phyloP scores from a whole-genome alignment of 1,139 yeast species.

The Geotrichum histeridarum region DNA sequence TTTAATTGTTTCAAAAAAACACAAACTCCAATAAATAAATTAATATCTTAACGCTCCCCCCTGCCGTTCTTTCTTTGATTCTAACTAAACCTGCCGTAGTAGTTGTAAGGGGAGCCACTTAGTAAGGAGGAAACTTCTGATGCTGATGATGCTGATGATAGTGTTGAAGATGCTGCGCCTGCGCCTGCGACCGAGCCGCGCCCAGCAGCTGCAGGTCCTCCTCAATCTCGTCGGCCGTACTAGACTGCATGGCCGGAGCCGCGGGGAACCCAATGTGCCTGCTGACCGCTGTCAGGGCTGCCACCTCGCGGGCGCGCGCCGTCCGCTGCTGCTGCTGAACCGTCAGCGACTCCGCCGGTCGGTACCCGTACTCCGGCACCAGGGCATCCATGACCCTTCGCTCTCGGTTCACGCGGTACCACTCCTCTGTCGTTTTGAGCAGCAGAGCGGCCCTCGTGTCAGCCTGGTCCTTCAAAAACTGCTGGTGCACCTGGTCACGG shows the following conservation, averaged over 20 bases:
- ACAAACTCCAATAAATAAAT: neutral
- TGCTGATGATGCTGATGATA: neutral
- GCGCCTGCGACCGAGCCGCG: neutral
- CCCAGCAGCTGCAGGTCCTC: constrained; percentile 27
- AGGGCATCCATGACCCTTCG: constrained; percentile 77
- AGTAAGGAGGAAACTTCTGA: neutral
- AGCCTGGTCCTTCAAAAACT: constrained; percentile 62
- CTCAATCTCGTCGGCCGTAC: constrained; percentile 37
- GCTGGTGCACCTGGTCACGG: constrained; percentile 79
- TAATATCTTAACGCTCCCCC: neutral
- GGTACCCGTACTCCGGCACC: constrained; percentile 46
- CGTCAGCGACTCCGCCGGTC: constrained; percentile 32
- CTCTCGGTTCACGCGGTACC: constrained; percentile 92
- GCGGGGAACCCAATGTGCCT: constrained; percentile 61
- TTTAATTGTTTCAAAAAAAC: neutral
- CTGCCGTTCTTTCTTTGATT: neutral
- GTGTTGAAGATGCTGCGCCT: neutral
- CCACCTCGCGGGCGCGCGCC: constrained; percentile 51
- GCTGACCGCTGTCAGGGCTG: constrained; percentile 52
- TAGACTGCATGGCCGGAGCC: constrained; percentile 49
- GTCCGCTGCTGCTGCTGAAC: constrained; percentile 53
- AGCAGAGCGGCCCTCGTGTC: constrained; percentile 66
- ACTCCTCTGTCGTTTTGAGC: constrained; percentile 69
- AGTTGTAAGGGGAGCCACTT: neutral
- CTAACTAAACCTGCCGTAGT: neutral